phyloP scores from a whole-genome alignment of 2,329 filamentous ascomycete species.

The Cladophialophora psammophila region DNA sequence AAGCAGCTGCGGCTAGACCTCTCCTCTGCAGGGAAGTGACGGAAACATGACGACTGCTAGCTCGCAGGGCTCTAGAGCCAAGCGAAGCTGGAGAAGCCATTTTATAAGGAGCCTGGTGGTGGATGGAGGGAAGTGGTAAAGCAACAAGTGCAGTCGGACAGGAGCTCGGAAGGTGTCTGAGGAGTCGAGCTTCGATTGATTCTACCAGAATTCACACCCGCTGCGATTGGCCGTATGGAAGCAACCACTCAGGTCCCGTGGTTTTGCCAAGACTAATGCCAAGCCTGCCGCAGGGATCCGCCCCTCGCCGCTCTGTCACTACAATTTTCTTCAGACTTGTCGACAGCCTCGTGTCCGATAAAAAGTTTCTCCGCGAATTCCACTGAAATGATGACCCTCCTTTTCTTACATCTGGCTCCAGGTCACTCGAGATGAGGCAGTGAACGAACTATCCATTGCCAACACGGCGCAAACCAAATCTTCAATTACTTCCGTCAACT shows the following conservation, averaged over 20 bases:
- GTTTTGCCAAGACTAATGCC: slow-evolving; percentile 23
- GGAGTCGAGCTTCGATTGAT: slow-evolving; percentile 19
- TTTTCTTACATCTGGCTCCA: not conserved
- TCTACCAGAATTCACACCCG: slow-evolving; percentile 15
- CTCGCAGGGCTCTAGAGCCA: slow-evolving; percentile 69
- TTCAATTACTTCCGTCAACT: not conserved
- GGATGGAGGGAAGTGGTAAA: slow-evolving; percentile 38
- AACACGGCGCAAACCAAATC: not conserved
- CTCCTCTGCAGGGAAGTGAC: slow-evolving; percentile 64
- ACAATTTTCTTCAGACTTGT: slow-evolving; percentile 6
- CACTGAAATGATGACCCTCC: not conserved
- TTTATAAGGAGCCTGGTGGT: slow-evolving; percentile 46
- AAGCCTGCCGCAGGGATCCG: not conserved
- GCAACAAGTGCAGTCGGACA: slow-evolving; percentile 6
- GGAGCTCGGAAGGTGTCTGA: slow-evolving; percentile 26
- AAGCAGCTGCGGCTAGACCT: slow-evolving; percentile 71
- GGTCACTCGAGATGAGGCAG: not conserved
- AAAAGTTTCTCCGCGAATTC: slow-evolving; percentile 12
- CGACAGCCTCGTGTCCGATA: not conserved
- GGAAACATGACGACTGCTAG: slow-evolving; percentile 66
- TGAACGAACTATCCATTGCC: not conserved
- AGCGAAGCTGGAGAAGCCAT: slow-evolving; percentile 74
- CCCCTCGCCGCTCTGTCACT: not conserved
- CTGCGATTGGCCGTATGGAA: slow-evolving; percentile 16
- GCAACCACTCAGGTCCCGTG: slow-evolving; percentile 1